Evolutionary conservation across 176 grass and related monocot species (phyloP).

Genomic region (Metroxylon sagu): DNA sequence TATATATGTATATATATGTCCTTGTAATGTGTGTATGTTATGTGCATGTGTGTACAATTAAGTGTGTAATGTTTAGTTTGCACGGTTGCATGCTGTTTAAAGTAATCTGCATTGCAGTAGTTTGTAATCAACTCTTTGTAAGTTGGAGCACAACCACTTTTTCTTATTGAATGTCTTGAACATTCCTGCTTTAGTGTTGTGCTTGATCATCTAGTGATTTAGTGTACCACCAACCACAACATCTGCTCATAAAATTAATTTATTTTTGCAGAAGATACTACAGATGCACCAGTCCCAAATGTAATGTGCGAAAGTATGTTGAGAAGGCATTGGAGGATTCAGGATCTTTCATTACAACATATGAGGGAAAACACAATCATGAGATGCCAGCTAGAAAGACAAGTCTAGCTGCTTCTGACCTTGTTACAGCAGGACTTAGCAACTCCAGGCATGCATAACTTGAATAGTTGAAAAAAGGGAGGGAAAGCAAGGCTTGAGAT

Average conservation of each 20-base stretch:
- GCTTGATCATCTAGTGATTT: neutral
- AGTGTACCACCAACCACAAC: too few species aligned
- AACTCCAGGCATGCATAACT: too few species aligned
- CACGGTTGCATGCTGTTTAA: too few species aligned
- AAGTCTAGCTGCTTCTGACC: neutral
- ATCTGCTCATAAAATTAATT: neutral
- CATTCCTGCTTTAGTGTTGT: neutral
- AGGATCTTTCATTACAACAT: conserved; percentile 1
- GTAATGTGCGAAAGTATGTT: conserved; percentile 6
- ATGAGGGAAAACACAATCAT: conserved; percentile 13
- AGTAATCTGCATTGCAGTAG: too few species aligned
- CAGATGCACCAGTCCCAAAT: conserved; percentile 3
- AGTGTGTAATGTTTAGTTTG: too few species aligned
- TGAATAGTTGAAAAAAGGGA: too few species aligned
- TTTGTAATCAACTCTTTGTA: too few species aligned
- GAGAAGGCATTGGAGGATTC: conserved; percentile 8
- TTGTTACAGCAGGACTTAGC: neutral
- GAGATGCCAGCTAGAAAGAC: neutral
- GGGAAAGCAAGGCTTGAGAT: too few species aligned
- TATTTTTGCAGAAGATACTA: conserved; percentile 6
- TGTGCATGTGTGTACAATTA: too few species aligned
- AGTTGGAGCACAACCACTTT: neutral
- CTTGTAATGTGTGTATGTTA: too few species aligned
- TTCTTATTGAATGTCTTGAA: too few species aligned
- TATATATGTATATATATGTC: too few species aligned